These are phyloP conservation scores for Colletotrichum tofieldiae DNA, from an alignment of 2,329 filamentous ascomycete species.

Conservation along the genomic window DNA sequence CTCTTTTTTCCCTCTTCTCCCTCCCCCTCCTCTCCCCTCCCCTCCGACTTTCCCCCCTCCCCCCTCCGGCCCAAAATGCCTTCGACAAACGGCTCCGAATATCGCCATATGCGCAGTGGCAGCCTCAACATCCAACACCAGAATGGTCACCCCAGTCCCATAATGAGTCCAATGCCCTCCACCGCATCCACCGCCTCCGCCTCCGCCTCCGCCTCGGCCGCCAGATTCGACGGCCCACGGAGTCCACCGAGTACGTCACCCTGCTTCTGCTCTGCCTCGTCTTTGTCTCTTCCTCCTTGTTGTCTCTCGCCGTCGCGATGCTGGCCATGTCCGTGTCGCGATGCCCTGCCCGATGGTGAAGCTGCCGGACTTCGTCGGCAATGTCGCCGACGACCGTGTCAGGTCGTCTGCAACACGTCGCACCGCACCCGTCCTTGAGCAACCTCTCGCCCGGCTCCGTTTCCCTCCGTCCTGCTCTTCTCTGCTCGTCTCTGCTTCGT, in stretches of 20 bases:
- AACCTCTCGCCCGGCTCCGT: slow-evolving; percentile 20
- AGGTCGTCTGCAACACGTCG: slow-evolving; percentile 35
- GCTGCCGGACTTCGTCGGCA: slow-evolving; percentile 7
- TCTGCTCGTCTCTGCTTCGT: neutral
- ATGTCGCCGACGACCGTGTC: slow-evolving; percentile 7
- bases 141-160: slow-evolving; percentile 49
- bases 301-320: neutral
- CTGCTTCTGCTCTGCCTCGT: slow-evolving; percentile 15
- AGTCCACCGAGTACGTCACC: slow-evolving; percentile 73
- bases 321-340: neutral
- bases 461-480: slow-evolving; percentile 21
- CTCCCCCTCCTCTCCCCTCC: neutral
- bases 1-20: slow-evolving; percentile 22
- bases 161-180: slow-evolving; percentile 55
- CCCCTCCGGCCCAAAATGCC: slow-evolving; percentile 44
- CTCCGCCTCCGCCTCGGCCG: slow-evolving; percentile 8
- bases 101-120: slow-evolving; percentile 71
- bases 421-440: slow-evolving; percentile 41
- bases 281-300: neutral
- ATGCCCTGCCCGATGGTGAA: slow-evolving; percentile 15
- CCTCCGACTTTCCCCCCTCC: slow-evolving; percentile 4
- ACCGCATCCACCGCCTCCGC: slow-evolving; percentile 40
- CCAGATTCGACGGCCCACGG: slow-evolving; percentile 71
- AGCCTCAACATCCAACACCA: slow-evolving; percentile 68
- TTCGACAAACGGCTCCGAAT: slow-evolving; percentile 62